These are phyloP conservation scores for Fusarium incarnatum DNA, from an alignment of 2,329 filamentous ascomycete species.

Conservation along the genomic window DNA sequence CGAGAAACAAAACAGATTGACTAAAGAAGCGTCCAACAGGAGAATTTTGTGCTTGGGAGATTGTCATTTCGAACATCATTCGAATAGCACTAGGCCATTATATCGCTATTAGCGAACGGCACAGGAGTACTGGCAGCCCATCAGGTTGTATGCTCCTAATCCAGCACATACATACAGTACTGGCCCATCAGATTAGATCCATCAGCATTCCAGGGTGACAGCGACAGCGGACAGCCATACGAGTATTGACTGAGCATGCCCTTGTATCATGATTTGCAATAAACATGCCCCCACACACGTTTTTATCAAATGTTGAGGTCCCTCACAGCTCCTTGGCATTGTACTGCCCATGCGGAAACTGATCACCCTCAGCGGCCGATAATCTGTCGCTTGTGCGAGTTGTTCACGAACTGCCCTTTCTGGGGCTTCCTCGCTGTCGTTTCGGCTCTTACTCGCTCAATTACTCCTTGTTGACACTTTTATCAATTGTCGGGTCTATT, in stretches of 20 bases:
- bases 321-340: conserved; percentile 4
- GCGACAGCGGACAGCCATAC: background rate
- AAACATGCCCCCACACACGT: conserved; percentile 12
- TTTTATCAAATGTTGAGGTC: conserved; percentile 15
- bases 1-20: conserved; percentile 6
- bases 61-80: background rate
- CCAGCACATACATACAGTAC: background rate
- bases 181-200: conserved; percentile 32
- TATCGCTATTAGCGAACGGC: background rate
- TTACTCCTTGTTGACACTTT: conserved; percentile 4
- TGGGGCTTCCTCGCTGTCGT: background rate
- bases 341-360: background rate
- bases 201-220: conserved; percentile 7
- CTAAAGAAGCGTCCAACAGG: conserved; percentile 4
- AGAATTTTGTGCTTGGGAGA: conserved; percentile 1
- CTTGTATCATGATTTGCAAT: conserved; percentile 4
- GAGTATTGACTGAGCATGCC: background rate
- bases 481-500: conserved; percentile 8
- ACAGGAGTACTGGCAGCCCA: conserved; percentile 15
- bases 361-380: background rate
- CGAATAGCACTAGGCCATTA: background rate
- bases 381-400: background rate
- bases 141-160: background rate
- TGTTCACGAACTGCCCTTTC: conserved; percentile 19
- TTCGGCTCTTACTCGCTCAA: conserved; percentile 38